A percentile compares a stretch with the other conserved stretches of the same genome.
phyloP scores from a whole-genome alignment of 192 early-diverging fungal species.

The Backusella australiensis region DNA sequence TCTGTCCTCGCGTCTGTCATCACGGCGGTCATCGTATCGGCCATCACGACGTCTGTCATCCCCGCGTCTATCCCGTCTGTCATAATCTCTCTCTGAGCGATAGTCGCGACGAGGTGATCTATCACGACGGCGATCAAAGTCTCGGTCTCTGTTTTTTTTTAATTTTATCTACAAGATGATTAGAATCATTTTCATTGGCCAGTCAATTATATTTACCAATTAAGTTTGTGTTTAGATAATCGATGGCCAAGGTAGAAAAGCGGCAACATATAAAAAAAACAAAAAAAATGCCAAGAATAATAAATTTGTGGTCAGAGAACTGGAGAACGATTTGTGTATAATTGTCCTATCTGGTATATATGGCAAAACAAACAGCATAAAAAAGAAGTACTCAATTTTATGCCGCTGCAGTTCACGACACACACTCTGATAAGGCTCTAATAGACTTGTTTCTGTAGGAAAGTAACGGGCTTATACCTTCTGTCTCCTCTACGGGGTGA shows the following conservation, averaged over 20 bases:
- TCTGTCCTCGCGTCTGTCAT: background rate
- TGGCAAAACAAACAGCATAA: background rate
- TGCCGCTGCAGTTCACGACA: background rate
- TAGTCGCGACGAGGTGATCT: constrained; percentile 12
- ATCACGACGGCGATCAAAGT: constrained; percentile 13
- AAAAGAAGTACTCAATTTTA: background rate
- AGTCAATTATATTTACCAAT: no score
- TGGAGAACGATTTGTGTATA: background rate
- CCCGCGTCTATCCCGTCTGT: background rate
- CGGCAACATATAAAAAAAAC: background rate
- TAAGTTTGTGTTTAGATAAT: no score
- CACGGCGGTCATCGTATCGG: background rate
- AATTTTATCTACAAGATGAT: background rate
- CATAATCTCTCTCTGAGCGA: background rate
- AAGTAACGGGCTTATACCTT: constrained; percentile 21
- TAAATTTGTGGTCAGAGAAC: constrained; percentile 9
- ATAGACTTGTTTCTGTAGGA: background rate
- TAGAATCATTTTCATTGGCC: no score
- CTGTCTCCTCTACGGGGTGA: constrained; percentile 20
- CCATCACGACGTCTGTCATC: background rate
- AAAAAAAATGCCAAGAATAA: constrained; percentile 13
- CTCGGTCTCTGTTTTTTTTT: background rate
- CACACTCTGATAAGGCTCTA: constrained; percentile 21
- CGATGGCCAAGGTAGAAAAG: no score
- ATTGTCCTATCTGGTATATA: background rate